Evolutionary conservation across 2,329 filamentous ascomycete genomes (phyloP).

Genomic region (Aspergillus fumigatus): DNA sequence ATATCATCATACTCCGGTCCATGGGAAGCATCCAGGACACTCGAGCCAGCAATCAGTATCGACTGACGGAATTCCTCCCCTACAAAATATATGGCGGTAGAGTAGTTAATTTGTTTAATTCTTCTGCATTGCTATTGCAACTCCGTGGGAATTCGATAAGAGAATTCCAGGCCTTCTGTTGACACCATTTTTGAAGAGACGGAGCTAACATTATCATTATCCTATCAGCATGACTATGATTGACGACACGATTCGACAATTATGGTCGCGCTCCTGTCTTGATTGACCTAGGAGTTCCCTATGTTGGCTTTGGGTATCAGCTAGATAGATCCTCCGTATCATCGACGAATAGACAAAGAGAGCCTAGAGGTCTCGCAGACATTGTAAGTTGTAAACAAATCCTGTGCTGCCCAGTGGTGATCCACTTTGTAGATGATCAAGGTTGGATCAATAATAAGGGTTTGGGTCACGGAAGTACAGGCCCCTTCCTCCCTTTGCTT

Average conservation of each 20-base stretch:
- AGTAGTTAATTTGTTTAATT: constrained; percentile 16
- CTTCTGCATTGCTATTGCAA: constrained; percentile 5
- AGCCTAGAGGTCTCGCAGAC: neutral
- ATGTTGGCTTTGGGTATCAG: neutral
- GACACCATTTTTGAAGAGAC: neutral
- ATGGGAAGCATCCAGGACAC: neutral
- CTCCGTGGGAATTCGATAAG: constrained; percentile 12
- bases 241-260: neutral
- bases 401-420: neutral
- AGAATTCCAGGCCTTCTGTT: constrained; percentile 8
- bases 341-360: neutral
- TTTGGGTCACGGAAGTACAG: neutral
- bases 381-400: neutral
- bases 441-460: no score
- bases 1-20: no score
- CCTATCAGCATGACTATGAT: neutral
- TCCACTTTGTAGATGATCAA: neutral
- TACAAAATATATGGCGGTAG: neutral
- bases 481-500: neutral
- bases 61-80: neutral
- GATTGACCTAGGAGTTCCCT: neutral
- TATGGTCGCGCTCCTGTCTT: neutral
- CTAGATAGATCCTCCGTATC: neutral
- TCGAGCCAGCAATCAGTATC: neutral
- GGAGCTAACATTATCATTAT: neutral